Conservation (phyloP, 257 asterid species). For the Jacaranda mimosifolia region DNA sequence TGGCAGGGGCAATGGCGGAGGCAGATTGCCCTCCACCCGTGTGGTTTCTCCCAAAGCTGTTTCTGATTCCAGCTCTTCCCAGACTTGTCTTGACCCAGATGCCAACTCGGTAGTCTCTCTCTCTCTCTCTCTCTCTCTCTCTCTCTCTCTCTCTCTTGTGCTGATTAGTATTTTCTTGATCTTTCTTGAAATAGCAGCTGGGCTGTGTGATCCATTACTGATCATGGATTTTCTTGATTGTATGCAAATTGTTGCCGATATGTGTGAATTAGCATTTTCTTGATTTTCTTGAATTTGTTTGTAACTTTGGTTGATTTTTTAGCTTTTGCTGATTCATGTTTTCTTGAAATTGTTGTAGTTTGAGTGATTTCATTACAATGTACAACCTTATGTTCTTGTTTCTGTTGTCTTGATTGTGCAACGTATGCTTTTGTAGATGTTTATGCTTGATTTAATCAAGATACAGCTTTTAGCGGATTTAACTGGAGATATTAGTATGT, state of each 20-base stretch:
- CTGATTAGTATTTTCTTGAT: background rate
- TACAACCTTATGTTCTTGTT: too few relatives aligned
- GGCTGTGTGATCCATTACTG: background rate
- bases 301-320: background rate
- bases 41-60: conserved; percentile 72
- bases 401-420: background rate
- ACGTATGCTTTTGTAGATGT: background rate
- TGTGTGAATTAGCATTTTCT: background rate
- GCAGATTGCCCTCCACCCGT: conserved; percentile 36
- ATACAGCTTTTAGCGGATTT: background rate
- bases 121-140: background rate
- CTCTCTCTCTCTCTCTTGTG: background rate
- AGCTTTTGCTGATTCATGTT: background rate
- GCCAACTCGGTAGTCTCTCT: conserved; percentile 56
- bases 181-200: background rate
- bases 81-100: conserved; percentile 75
- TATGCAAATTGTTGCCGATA: background rate
- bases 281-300: background rate
- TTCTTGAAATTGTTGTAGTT: background rate
- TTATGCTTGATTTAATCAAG: too few relatives aligned
- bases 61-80: conserved; percentile 63
- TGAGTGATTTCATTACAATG: background rate
- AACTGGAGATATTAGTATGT: background rate
- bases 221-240: background rate
- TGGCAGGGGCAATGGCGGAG: background rate